phyloP scores from a whole-genome alignment of 2,329 filamentous ascomycete genomes.

The Blastomyces parvus region DNA sequence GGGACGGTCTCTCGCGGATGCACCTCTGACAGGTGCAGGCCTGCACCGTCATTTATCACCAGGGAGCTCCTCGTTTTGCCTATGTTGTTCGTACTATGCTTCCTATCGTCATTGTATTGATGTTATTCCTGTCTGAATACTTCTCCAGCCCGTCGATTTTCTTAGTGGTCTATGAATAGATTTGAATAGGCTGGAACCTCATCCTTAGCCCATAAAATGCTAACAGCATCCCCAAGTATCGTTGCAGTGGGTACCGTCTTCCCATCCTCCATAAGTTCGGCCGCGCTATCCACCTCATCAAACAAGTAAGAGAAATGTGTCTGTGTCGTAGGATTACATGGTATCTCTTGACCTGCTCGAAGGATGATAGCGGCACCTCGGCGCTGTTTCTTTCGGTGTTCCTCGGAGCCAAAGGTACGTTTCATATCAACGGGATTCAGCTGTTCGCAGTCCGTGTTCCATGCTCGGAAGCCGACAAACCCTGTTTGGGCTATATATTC shows the following conservation, averaged over 20 bases:
- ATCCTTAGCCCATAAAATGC: conserved; percentile 44
- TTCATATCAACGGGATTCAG: conserved; percentile 29
- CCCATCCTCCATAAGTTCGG: conserved; percentile 41
- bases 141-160: conserved; percentile 19
- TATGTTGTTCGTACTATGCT: neutral
- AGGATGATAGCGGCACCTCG: conserved; percentile 20
- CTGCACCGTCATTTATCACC: conserved; percentile 15
- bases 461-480: conserved; percentile 40
- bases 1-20: conserved; percentile 46
- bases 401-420: conserved; percentile 17
- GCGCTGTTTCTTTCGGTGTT: conserved; percentile 12
- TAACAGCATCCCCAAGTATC: conserved; percentile 43
- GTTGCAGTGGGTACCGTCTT: conserved; percentile 28
- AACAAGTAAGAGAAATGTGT: conserved; percentile 47
- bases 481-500: conserved; percentile 44
- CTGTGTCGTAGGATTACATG: conserved; percentile 36
- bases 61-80: neutral
- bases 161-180: conserved; percentile 18
- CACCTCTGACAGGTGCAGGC: conserved; percentile 41
- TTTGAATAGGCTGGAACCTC: conserved; percentile 46
- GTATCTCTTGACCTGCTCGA: conserved; percentile 39
- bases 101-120: conserved; percentile 7
- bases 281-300: conserved; percentile 45
- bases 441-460: conserved; percentile 38
- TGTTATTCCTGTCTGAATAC: neutral